Percentiles rank a stretch among this genome's conserved stretches.
phyloP scores from a whole-genome alignment of 2,329 filamentous ascomycete genomes.

The Neobulgaria alba region DNA sequence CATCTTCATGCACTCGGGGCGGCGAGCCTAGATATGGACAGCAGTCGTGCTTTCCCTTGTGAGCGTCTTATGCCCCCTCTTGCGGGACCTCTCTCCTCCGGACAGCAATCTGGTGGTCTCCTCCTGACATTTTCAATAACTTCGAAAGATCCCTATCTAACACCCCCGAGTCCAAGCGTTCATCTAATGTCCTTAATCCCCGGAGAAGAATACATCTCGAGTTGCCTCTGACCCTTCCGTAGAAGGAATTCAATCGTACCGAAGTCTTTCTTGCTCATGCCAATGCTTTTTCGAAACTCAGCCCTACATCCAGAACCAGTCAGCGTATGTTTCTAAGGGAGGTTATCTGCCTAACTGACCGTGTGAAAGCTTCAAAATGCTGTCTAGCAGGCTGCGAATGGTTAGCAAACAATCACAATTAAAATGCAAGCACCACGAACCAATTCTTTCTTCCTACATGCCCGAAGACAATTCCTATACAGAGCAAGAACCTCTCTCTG shows the following conservation, averaged over 20 bases:
- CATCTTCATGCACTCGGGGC: too few relatives aligned
- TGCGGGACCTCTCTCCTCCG: not conserved
- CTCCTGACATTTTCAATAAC: not conserved
- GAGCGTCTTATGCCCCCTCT: too few relatives aligned
- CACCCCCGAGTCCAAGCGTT: slow-evolving; percentile 3
- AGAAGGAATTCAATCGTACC: slow-evolving; percentile 59
- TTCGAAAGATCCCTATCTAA: too few relatives aligned
- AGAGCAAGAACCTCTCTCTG: slow-evolving; percentile 81
- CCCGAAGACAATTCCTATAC: slow-evolving; percentile 79
- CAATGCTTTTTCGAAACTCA: slow-evolving; percentile 63
- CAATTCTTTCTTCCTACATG: slow-evolving; percentile 69
- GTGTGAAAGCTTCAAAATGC: slow-evolving; percentile 43
- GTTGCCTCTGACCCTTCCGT: slow-evolving; percentile 55
- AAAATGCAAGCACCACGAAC: slow-evolving; percentile 37
- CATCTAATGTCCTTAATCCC: slow-evolving; percentile 53
- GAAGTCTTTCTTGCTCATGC: slow-evolving; percentile 61
- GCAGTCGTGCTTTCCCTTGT: slow-evolving; percentile 14
- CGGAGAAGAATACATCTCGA: slow-evolving; percentile 57
- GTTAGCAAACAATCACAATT: slow-evolving; percentile 5
- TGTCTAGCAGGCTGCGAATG: slow-evolving; percentile 41
- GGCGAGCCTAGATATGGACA: too few relatives aligned
- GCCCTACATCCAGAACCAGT: too few relatives aligned
- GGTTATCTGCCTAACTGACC: not conserved
- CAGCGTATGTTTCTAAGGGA: not conserved
- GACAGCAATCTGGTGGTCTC: not conserved